Evolutionary conservation across 257 asterid genomes (phyloP).

Genomic region (Ehretia macrophylla): DNA sequence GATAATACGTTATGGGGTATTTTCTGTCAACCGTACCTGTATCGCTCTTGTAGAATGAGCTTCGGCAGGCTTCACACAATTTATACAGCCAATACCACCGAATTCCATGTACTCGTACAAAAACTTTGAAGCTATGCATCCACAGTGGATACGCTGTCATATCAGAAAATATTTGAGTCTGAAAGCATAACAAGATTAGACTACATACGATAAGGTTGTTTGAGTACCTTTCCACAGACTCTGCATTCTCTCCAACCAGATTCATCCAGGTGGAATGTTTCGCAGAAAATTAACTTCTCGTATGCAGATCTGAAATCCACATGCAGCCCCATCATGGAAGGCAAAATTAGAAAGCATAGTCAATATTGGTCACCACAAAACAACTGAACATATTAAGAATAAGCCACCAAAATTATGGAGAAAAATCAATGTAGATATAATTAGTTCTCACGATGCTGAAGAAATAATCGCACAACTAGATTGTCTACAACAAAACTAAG

Average conservation of each 20-base stretch:
- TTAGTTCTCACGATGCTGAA: no score
- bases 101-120: slow-evolving; percentile 73
- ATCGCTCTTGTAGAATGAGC: slow-evolving; percentile 34
- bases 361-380: neutral
- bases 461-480: no score
- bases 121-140: slow-evolving; percentile 78
- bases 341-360: slow-evolving; percentile 1
- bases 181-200: neutral
- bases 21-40: slow-evolving; percentile 39
- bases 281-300: slow-evolving; percentile 70
- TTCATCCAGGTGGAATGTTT: slow-evolving; percentile 69
- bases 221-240: slow-evolving; percentile 65
- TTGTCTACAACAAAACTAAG: no score
- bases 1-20: no score
- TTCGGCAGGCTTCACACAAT: slow-evolving; percentile 59
- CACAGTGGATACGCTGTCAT: slow-evolving; percentile 77
- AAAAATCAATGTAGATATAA: slow-evolving; percentile 1
- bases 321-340: slow-evolving; percentile 9
- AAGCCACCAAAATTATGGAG: neutral
- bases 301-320: slow-evolving; percentile 55
- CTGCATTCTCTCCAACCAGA: slow-evolving; percentile 95
- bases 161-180: slow-evolving; percentile 11
- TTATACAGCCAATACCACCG: slow-evolving; percentile 75
- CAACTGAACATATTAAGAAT: neutral
- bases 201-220: neutral